phyloP scores from a whole-genome alignment of 2,329 filamentous ascomycete genomes.

The Chaetomium globosum region DNA sequence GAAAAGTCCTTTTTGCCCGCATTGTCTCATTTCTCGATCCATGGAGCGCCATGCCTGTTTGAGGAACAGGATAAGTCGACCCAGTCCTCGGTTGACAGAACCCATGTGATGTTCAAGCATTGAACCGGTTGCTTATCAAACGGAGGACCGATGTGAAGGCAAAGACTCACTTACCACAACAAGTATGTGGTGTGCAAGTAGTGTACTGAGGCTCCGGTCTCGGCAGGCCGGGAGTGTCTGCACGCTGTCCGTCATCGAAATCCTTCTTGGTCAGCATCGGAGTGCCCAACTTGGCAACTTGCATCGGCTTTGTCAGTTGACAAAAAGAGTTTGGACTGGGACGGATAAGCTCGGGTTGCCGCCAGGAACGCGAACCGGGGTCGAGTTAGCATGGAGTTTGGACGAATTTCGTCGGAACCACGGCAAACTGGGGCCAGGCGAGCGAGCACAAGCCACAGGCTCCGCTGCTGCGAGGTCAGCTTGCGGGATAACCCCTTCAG shows the following conservation, averaged over 20 bases:
- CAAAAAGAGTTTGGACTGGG: constrained; percentile 27
- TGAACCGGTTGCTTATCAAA: constrained; percentile 17
- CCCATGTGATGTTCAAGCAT: constrained; percentile 9
- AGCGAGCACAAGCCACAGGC: constrained; percentile 11
- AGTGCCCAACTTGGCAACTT: constrained; percentile 21
- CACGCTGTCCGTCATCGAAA: constrained; percentile 16
- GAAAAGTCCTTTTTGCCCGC: constrained; percentile 16
- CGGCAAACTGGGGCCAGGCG: constrained; percentile 32
- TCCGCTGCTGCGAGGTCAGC: neutral
- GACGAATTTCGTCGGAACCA: constrained; percentile 27
- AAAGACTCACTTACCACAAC: constrained; percentile 1
- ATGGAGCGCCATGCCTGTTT: constrained; percentile 23
- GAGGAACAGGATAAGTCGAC: constrained; percentile 18
- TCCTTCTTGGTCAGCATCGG: constrained; percentile 12
- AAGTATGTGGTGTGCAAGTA: neutral
- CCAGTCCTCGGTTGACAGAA: constrained; percentile 10
- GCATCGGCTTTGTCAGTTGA: constrained; percentile 20
- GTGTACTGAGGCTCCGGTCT: constrained; percentile 21
- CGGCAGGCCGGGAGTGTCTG: constrained; percentile 22
- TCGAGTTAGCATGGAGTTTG: constrained; percentile 8
- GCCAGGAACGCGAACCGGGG: constrained; percentile 15
- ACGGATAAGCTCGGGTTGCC: constrained; percentile 14
- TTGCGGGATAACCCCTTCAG: neutral
- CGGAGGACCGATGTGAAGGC: neutral
- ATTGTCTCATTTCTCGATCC: constrained; percentile 21